Evolutionary conservation across 1,284 basidiomycete genomes (phyloP), one percentile per base, ranked within the genome.

Genomic region (Malassezia cuniculi): DNA sequence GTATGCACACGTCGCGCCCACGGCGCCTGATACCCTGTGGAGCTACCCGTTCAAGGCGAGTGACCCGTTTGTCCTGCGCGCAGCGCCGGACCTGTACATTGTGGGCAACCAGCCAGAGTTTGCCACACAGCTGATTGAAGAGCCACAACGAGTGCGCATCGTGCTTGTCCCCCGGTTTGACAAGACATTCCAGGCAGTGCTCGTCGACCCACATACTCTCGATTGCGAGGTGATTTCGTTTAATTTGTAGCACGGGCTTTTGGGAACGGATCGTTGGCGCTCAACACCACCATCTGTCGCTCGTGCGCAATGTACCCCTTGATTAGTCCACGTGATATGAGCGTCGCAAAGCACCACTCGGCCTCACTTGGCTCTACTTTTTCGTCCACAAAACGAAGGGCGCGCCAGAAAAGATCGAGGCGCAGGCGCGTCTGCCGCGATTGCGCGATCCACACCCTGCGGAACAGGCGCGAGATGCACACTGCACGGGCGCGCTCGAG

Each of bases 1-100:
- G 58, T 97, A 89, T 93, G 75, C 85, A 47, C 93, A 97, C 69
- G 77, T 94, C 55, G 90, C 93, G 8, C 93, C 93, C 0, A 97
- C 90, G 1, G 87, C 90, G 10, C 93, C 93, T 10, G 93, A 99
- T 69, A 99, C 93, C 1, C 74, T 99, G 1, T 75, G 74, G 42
- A 94, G 90, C 61, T 90, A 94, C 66, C 93, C 93, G 7, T 95
- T 83, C 71, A 79, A 82, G 36, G 74, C 78, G 26, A 71, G 72
- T 7, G 93, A 99, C 66, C 93, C 93, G 0, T 97, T 99, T 69
- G 74, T 94, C 41, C 73, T 99, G 27, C 67, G 72, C 18, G 74
- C 80, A 59, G 80, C 83, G 6, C 93, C 93, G 7, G 78, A 94
- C 63, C 69, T 97, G 22, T 90, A 93, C 63, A 73, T 93, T 49